Conservation (phyloP, 306 rosid species). For the Quercus alba region DNA sequence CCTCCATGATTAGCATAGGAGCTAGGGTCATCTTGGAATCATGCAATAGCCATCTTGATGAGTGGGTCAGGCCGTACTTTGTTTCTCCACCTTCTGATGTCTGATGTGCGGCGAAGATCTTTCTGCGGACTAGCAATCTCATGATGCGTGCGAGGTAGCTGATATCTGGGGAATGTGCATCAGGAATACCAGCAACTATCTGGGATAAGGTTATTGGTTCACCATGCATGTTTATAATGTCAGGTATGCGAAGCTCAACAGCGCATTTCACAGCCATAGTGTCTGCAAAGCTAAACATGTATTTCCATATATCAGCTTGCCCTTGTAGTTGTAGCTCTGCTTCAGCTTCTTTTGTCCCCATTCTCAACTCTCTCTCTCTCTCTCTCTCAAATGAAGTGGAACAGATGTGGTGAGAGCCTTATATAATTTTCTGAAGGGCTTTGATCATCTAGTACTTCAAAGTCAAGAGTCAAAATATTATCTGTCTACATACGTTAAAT, state of each 20-base stretch:
- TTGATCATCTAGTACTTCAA: too few species aligned
- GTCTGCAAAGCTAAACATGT: slow-evolving; percentile 35
- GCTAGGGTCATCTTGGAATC: slow-evolving; percentile 20
- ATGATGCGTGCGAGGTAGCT: slow-evolving; percentile 36
- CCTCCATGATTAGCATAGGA: slow-evolving; percentile 18
- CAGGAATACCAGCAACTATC: slow-evolving; percentile 18
- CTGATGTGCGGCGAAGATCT: slow-evolving; percentile 25
- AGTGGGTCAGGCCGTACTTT: slow-evolving; percentile 16
- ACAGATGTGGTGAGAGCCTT: too few species aligned
- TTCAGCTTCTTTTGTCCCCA: slow-evolving; percentile 11
- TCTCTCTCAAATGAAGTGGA: neutral
- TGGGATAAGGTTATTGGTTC: slow-evolving; percentile 26
- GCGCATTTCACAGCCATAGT: slow-evolving; percentile 43
- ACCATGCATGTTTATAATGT: slow-evolving; percentile 31
- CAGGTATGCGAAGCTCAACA: slow-evolving; percentile 40
- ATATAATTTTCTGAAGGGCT: too few species aligned
- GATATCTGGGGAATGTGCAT: slow-evolving; percentile 19
- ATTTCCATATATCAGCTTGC: slow-evolving; percentile 43
- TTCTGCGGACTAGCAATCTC: slow-evolving; percentile 25
- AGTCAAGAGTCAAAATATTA: too few species aligned
- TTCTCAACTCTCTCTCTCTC: neutral
- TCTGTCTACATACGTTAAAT: too few species aligned
- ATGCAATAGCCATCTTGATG: slow-evolving; percentile 29
- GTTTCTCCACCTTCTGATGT: slow-evolving; percentile 12
- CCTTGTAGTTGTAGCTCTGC: slow-evolving; percentile 26